Evolutionary conservation across 2,329 filamentous ascomycete species (phyloP).

Genomic region (Aspergillus texensis): DNA sequence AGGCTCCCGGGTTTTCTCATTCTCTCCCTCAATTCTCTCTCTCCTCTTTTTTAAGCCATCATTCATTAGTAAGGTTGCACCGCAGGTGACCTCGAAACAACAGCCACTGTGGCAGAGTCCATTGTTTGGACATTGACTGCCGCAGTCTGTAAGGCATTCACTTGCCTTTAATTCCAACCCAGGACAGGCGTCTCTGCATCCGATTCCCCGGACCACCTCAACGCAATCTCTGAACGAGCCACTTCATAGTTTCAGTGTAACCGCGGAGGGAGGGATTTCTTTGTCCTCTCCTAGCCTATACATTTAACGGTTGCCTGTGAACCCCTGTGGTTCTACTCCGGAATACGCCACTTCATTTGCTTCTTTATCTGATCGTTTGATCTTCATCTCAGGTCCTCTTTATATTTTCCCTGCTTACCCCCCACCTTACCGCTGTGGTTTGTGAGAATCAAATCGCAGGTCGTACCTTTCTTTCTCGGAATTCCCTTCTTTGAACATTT

Average conservation of each 20-base stretch:
- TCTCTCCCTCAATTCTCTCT: background rate
- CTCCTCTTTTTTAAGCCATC: background rate
- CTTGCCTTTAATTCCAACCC: constrained; percentile 1
- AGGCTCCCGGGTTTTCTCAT: background rate
- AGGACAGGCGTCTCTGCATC: background rate
- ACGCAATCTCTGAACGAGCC: background rate
- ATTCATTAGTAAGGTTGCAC: background rate
- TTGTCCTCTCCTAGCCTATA: background rate
- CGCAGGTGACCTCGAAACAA: background rate
- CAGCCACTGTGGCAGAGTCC: constrained; percentile 6
- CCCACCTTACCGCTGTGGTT: background rate
- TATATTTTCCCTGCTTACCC: background rate
- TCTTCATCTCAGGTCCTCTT: background rate
- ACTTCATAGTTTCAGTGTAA: background rate
- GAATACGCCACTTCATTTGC: background rate
- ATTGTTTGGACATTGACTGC: background rate
- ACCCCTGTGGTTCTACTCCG: background rate
- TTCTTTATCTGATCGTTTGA: background rate
- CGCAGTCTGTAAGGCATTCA: background rate
- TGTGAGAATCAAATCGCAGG: background rate
- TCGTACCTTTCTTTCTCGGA: background rate
- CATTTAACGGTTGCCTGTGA: background rate
- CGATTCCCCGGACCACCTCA: background rate
- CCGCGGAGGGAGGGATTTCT: background rate
- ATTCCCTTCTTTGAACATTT: background rate